A percentile compares a stretch with the other conserved stretches of the same genome.
These are phyloP conservation scores for Pelargonium myrrhifolium DNA, from an alignment of 441 rosid genomes.

Conservation along the genomic window DNA sequence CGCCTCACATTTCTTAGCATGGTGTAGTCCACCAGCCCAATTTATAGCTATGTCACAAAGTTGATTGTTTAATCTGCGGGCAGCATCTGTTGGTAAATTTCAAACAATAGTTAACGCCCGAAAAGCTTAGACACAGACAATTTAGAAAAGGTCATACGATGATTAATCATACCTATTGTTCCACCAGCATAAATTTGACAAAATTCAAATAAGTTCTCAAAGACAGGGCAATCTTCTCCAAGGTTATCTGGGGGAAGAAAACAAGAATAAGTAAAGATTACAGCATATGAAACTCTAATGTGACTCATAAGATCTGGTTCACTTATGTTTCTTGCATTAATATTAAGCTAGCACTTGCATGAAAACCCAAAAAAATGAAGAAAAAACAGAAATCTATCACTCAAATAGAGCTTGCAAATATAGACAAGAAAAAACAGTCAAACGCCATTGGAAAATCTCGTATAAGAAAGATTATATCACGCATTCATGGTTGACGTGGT, in stretches of 20 bases:
- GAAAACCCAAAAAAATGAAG: background rate
- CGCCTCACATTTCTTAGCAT: conserved; percentile 95
- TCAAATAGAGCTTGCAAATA: background rate
- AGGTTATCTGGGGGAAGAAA: conserved; percentile 61
- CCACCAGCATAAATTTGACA: conserved; percentile 98
- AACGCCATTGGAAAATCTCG: background rate
- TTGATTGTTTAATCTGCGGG: conserved; percentile 79
- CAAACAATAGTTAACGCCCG: conserved; percentile 17
- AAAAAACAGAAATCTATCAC: background rate
- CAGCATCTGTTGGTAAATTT: conserved; percentile 53
- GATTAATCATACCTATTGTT: conserved; percentile 60
- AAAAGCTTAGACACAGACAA: background rate
- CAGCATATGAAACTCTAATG: background rate
- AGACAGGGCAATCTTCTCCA: conserved; percentile 98
- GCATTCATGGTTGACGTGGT: background rate
- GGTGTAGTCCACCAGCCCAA: conserved; percentile 99
- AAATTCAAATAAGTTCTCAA: conserved; percentile 84
- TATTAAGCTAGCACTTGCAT: background rate
- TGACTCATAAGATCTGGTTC: background rate
- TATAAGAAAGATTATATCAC: background rate
- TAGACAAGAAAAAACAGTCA: background rate
- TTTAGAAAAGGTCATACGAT: conserved; percentile 2
- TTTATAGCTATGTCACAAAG: conserved; percentile 94
- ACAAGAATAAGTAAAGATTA: conserved; percentile 8
- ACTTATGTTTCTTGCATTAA: background rate